Conservation (phyloP, 2,329 filamentous ascomycete species). For the Paracorniculantispora psalliotae region DNA sequence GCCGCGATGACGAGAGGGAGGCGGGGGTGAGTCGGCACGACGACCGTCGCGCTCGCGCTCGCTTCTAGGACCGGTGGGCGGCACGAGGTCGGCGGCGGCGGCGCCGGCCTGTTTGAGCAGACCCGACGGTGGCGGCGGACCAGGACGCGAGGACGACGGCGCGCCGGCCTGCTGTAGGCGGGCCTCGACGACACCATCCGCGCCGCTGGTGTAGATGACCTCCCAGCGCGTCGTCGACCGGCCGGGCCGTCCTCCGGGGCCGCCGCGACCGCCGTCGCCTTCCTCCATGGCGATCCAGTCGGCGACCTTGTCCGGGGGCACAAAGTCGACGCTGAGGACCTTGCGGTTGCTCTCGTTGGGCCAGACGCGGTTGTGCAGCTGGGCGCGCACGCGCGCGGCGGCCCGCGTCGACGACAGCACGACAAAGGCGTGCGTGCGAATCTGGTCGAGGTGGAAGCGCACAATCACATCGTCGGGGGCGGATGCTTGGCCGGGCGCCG, state of each 20-base stretch:
- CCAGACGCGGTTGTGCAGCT: slow-evolving; percentile 76
- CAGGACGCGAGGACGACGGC: background rate
- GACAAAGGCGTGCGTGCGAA: slow-evolving; percentile 84
- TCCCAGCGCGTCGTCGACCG: slow-evolving; percentile 57
- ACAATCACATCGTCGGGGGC: slow-evolving; percentile 50
- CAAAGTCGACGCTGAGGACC: slow-evolving; percentile 81
- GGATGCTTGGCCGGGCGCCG: slow-evolving; percentile 48
- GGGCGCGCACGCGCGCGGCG: slow-evolving; percentile 70
- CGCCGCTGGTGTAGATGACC: slow-evolving; percentile 60
- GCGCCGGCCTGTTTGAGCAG: background rate
- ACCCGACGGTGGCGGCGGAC: slow-evolving; percentile 2
- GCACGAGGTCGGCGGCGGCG: background rate
- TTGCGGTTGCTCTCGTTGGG: slow-evolving; percentile 82
- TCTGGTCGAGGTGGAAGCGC: slow-evolving; percentile 73
- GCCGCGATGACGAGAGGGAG: background rate
- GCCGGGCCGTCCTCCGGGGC: slow-evolving; percentile 17
- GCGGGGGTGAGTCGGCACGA: background rate
- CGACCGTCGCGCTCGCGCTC: background rate
- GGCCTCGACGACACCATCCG: slow-evolving; percentile 51
- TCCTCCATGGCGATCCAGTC: slow-evolving; percentile 72
- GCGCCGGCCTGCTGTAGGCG: slow-evolving; percentile 37
- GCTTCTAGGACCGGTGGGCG: background rate
- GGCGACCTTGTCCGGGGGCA: slow-evolving; percentile 67
- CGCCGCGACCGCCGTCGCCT: slow-evolving; percentile 35
- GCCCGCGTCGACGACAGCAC: slow-evolving; percentile 63